Conservation (phyloP, 2,329 filamentous ascomycete genomes). For the Exophiala lecanii-corni region DNA sequence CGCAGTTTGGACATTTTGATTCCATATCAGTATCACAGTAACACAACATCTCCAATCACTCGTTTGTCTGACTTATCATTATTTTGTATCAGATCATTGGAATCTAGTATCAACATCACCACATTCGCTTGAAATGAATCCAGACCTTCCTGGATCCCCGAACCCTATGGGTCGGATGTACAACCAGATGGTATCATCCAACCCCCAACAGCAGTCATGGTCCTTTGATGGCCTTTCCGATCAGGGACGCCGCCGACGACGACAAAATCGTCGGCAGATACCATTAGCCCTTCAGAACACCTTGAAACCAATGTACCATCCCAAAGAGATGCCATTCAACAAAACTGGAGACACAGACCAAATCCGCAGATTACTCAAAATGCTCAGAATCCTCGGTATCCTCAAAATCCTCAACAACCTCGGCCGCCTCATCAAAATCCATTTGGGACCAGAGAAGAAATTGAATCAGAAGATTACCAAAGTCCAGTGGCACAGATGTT, state of each 20-base stretch:
- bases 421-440: conserved; percentile 13
- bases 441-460: conserved; percentile 25
- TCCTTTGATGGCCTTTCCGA: background rate
- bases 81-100: conserved; percentile 23
- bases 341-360: too few species aligned
- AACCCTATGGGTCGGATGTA: background rate
- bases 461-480: conserved; percentile 23
- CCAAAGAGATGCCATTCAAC: too few species aligned
- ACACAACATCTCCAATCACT: conserved; percentile 11
- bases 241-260: background rate
- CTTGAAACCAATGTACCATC: too few species aligned
- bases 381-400: background rate
- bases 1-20: background rate
- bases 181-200: background rate
- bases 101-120: conserved; percentile 12
- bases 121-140: conserved; percentile 5
- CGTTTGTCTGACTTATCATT: conserved; percentile 16
- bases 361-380: background rate
- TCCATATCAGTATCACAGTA: too few species aligned
- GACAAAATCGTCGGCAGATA: background rate
- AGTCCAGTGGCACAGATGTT: conserved; percentile 24
- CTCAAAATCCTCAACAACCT: too few species aligned
- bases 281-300: too few species aligned
- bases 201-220: background rate
- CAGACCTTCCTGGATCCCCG: background rate